phyloP scores from a whole-genome alignment of 805 yeast species.

The Kodamaea jinghongensis region DNA sequence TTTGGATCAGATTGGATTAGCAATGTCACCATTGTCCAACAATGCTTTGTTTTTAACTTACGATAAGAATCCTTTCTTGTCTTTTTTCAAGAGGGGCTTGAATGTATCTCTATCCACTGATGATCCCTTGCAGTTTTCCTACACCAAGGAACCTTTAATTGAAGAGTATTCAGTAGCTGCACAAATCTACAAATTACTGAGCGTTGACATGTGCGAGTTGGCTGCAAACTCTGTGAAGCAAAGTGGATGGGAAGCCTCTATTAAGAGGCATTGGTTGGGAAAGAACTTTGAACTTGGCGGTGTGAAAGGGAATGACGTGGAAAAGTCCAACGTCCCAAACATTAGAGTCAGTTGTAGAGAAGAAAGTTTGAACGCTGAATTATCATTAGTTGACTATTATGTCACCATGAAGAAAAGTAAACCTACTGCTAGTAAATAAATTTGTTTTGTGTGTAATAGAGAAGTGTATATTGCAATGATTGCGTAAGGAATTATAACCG shows the following conservation, averaged over 20 bases:
- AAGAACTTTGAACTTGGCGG: conserved; percentile 56
- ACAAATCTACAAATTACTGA: conserved; percentile 89
- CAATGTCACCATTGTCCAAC: conserved; percentile 97
- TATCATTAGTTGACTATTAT: conserved; percentile 64
- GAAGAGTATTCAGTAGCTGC: conserved; percentile 99
- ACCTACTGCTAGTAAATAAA: no score
- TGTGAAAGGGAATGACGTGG: conserved; percentile 81
- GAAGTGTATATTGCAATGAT: not conserved
- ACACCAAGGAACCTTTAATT: conserved; percentile 94
- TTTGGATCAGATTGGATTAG: conserved; percentile 92
- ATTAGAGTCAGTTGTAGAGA: conserved; percentile 80
- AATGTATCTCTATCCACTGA: conserved; percentile 94
- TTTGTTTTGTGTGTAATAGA: not conserved
- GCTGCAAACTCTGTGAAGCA: conserved; percentile 91
- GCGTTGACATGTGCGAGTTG: conserved; percentile 96
- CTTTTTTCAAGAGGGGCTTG: conserved; percentile 88
- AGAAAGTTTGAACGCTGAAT: conserved; percentile 73
- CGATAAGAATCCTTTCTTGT: conserved; percentile 93
- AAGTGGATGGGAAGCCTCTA: conserved; percentile 86
- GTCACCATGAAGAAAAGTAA: conserved; percentile 27
- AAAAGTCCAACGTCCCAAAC: conserved; percentile 92
- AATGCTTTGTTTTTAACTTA: conserved; percentile 94
- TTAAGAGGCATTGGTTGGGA: conserved; percentile 94
- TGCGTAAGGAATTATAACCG: not conserved
- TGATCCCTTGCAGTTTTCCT: conserved; percentile 96